Evolutionary conservation across 2,329 filamentous ascomycete species (phyloP).

Genomic region (Fusarium nygamai): DNA sequence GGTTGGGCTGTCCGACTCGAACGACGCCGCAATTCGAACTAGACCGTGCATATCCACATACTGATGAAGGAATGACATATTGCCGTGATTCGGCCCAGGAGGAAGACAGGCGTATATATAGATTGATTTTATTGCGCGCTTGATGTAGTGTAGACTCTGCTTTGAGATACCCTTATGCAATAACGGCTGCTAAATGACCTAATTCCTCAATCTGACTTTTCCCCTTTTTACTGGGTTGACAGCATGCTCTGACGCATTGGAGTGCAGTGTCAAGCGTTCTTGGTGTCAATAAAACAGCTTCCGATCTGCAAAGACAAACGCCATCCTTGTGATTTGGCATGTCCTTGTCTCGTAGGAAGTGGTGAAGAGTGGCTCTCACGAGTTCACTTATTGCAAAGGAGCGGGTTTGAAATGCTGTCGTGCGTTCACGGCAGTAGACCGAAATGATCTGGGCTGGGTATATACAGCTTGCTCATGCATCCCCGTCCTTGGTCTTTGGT

Average conservation of each 20-base stretch:
- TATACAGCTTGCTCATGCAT: slow-evolving; percentile 13
- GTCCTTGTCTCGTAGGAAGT: neutral
- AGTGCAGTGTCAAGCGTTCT: neutral
- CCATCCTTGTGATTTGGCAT: neutral
- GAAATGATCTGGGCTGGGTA: neutral
- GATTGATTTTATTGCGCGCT: slow-evolving; percentile 8
- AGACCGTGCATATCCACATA: neutral
- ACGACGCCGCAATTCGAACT: slow-evolving; percentile 17
- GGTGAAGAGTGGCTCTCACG: neutral
- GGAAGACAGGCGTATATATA: neutral
- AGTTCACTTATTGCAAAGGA: neutral
- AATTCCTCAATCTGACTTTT: neutral
- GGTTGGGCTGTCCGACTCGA: slow-evolving; percentile 78
- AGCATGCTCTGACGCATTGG: neutral
- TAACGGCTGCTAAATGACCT: slow-evolving; percentile 10
- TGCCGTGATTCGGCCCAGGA: neutral
- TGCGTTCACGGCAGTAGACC: neutral
- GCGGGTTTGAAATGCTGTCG: neutral
- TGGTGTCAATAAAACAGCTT: neutral
- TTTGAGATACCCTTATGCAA: slow-evolving; percentile 43
- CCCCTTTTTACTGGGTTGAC: neutral
- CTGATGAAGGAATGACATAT: neutral
- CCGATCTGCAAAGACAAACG: neutral
- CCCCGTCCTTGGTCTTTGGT: slow-evolving; percentile 21
- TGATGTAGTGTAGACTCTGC: slow-evolving; percentile 19